Percentiles rank a stretch among this genome's conserved stretches.
Evolutionary conservation across 768 basidiomycete species (phyloP).

Genomic region (Chalciporus piperatus): DNA sequence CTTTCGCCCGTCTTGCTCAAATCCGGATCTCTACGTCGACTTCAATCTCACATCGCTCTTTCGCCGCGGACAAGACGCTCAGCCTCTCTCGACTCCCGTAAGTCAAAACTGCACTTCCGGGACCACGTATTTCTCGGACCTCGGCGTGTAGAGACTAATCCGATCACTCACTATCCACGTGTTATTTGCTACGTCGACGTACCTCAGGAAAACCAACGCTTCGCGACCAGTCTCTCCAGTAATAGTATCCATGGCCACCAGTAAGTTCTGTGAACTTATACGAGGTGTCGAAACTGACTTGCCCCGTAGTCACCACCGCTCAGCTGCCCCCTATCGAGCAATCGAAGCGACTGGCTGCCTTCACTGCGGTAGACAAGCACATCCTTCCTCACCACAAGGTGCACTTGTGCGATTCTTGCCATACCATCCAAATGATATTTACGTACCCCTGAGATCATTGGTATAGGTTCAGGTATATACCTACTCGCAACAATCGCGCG

Average conservation of each 20-base stretch:
- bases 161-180: not conserved
- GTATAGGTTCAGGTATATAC: conserved; percentile 75
- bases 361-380: conserved; percentile 90
- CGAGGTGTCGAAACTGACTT: not conserved
- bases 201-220: conserved; percentile 10
- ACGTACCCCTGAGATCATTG: conserved; percentile 58
- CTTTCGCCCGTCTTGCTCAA: conserved; percentile 3
- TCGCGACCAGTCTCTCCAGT: conserved; percentile 8
- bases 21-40: not conserved
- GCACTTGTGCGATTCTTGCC: conserved; percentile 17
- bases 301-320: conserved; percentile 1
- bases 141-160: not conserved
- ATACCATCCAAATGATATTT: not conserved
- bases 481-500: not conserved
- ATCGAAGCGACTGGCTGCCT: conserved; percentile 89
- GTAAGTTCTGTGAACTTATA: conserved; percentile 6
- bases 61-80: conserved; percentile 7
- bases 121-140: no score
- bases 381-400: conserved; percentile 82
- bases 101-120: conserved; percentile 4
- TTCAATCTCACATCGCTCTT: not conserved
- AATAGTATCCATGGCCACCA: not conserved
- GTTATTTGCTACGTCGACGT: not conserved
- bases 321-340: conserved; percentile 59
- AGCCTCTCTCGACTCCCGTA: conserved; percentile 14